Base-by-base conservation (phyloP, 805 yeast genomes). In the Barnettozyma botsteinii region DNA sequence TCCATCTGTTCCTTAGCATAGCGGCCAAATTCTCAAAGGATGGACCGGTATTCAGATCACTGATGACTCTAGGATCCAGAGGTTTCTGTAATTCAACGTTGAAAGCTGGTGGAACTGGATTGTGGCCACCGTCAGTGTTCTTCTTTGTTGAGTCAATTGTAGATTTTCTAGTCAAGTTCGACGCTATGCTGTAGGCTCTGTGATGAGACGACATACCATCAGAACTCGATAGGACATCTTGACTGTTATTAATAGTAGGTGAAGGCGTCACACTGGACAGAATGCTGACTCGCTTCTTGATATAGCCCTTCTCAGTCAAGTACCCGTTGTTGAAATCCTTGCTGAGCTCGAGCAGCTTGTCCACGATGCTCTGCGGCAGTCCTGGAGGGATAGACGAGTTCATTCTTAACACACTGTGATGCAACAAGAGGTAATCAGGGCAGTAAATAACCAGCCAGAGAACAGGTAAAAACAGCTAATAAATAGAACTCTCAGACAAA, bases 1-100 rank as follows among this genome's bases (percentile, higher is more conserved):
- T 67, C 4, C 86, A 94, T 27, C 98, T 66, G 40, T 78, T 81
- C 32, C 89, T 67, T 42, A 93, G 64, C 13, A 87, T 80, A 7
- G 80, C 70, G 2, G 91, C 81, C 44, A 93, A 64, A 41, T 81
- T 77, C 41, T 79, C 84, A 43, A 74, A 71, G 33, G 69, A 67
- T 3, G 68, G 73, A 5, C 63, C 58, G 8, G 56, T 52, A 2
- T 60, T 52, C 10, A 60, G 55, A 24, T 60, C 66, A 32, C 58
- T 64, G 13, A 64, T 58, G 33, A 70, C 70, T 46, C 86, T 64
- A 1, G 88, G 91, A 42, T 73, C 78, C 24, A 85, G 60, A 26
- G 93, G 81, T 31, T 46, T 43, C 33, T 56, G 56, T 13, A 55
- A 31, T 38, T 49, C 50, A 18, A 47, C 41, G 11, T 48, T 44